Base-by-base conservation (phyloP, 2,329 filamentous ascomycete species). In the Sarocladium brachiariae region DNA sequence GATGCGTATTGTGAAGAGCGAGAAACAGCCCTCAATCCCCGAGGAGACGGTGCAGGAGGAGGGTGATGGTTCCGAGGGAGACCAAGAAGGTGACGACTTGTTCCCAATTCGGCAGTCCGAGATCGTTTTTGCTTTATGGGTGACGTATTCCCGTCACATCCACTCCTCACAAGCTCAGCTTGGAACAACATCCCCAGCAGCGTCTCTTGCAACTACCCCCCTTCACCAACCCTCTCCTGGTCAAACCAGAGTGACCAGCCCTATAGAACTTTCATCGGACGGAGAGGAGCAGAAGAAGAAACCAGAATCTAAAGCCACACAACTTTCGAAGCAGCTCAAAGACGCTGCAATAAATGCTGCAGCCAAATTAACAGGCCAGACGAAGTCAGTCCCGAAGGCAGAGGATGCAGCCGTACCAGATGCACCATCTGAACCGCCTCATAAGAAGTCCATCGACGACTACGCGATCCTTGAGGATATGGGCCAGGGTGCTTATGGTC, bases 401-500 rank as follows among this genome's bases (percentile, higher is more conserved):
- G 68, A 68, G 34, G 63, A 64, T 51, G 54, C 65, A 10, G 53
- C 69, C 4, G 61, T 59, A 1, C 58, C 70, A 56, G 54, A 73
- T 58, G 63, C 61, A 8, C 58, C 11, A 11, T 35, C 62, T 13
- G 65, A 71, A 45, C 60, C 70, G 11, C 55, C 64, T 23, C 63
- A 73, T 57, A 96, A 95, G 70, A 93, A 93, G 68, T 84, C 81
- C 1, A 97, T 99, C 56, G 77, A 86, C 50, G 90, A 96, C 64
- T 99, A 96, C 65, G 77, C 84, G 37, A 92, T 99, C 53, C 74
- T 99, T 11, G 93, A 99, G 68, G 93, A 99, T 54, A 97, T 99
- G 92, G 93, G 93, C 4, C 90, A 96, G 69, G 93, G 93, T 35
- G 93, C 93, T 1, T 99, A 99, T 64, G 93, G 93, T 2, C 92